Conservation (phyloP, 345 rosid species). For the Dipteronia sinensis region DNA sequence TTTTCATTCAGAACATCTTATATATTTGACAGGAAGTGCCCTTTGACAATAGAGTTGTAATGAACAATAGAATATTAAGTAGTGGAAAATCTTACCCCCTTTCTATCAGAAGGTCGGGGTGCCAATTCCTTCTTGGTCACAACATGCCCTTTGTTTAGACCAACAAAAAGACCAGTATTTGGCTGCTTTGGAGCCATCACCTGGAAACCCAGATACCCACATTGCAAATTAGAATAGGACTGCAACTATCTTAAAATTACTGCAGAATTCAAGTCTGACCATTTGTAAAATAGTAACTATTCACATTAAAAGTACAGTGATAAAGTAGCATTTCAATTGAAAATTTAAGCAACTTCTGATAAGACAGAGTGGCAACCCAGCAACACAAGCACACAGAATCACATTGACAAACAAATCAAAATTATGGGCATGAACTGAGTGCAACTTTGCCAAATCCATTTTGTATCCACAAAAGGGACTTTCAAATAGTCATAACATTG, state of each 20-base stretch:
- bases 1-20: too few relatives aligned
- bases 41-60: background rate
- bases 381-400: background rate
- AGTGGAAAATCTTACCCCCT: constrained; percentile 35
- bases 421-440: background rate
- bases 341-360: background rate
- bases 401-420: background rate
- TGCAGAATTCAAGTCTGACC: background rate
- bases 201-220: constrained; percentile 15
- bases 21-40: background rate
- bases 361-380: background rate
- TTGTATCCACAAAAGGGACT: background rate
- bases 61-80: background rate
- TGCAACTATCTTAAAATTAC: background rate
- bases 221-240: background rate
- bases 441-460: background rate
- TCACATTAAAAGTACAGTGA: background rate
- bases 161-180: constrained; percentile 44
- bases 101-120: constrained; percentile 39
- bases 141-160: constrained; percentile 42
- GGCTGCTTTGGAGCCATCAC: constrained; percentile 48
- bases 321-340: background rate
- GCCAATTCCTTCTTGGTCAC: constrained; percentile 43
- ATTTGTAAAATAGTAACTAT: background rate
- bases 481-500: background rate